phyloP scores from a whole-genome alignment of 371 early-diverging fungal genomes.

The Coemansia sp. region DNA sequence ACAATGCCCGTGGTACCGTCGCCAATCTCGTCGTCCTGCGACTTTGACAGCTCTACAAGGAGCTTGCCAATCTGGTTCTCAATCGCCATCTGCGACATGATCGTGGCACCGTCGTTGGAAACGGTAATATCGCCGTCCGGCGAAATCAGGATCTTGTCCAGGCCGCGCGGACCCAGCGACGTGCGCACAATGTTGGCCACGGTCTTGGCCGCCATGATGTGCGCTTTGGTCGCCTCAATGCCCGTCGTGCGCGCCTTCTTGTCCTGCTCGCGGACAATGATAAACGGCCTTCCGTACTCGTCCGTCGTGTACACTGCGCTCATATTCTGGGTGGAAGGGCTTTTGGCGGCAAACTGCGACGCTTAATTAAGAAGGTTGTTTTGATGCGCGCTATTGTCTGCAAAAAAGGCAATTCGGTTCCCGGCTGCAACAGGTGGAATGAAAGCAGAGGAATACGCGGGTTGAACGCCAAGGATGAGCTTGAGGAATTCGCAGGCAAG shows the following conservation, averaged over 20 bases:
- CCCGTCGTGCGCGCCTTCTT: constrained; percentile 84
- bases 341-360: background rate
- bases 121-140: constrained; percentile 99
- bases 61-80: constrained; percentile 99
- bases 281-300: constrained; percentile 96
- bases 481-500: background rate
- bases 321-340: constrained; percentile 24
- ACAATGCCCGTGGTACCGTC: constrained; percentile 99
- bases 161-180: constrained; percentile 99
- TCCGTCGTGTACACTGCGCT: constrained; percentile 62
- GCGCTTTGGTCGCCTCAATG: constrained; percentile 92
- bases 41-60: constrained; percentile 96
- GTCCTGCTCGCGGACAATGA: constrained; percentile 94
- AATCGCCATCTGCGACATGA: constrained; percentile 98
- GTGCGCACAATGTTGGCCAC: constrained; percentile 97
- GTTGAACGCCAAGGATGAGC: background rate
- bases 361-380: background rate
- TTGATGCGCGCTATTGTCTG: background rate
- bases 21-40: constrained; percentile 99
- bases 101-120: constrained; percentile 99
- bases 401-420: background rate
- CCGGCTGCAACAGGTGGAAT: no score
- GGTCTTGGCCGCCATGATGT: constrained; percentile 96
- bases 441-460: no score
- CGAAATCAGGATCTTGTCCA: constrained; percentile 99